Conservation (phyloP, 805 yeast genomes). For the Candida koratica region DNA sequence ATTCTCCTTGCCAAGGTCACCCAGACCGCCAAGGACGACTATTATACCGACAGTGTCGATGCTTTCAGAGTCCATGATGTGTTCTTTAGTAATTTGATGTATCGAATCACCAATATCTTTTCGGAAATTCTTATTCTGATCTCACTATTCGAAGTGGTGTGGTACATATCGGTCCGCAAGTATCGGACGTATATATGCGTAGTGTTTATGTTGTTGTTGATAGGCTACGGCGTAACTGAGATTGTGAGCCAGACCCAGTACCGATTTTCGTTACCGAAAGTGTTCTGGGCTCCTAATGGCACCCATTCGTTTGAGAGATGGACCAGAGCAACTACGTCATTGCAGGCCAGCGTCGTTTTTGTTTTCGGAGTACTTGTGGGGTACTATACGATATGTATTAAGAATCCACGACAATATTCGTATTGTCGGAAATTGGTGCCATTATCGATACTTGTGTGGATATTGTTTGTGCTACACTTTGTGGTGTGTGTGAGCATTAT, state of each 20-base stretch:
- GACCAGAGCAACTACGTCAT: constrained; percentile 23
- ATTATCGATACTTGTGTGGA: constrained; percentile 43
- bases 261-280: constrained; percentile 1
- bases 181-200: constrained; percentile 4
- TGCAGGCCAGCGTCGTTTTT: constrained; percentile 23
- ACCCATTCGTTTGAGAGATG: constrained; percentile 13
- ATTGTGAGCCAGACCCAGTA: constrained; percentile 9
- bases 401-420: constrained; percentile 38
- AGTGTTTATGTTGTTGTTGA: constrained; percentile 5
- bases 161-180: constrained; percentile 6
- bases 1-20: constrained; percentile 47
- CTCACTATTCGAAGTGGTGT: constrained; percentile 53
- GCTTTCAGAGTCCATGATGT: constrained; percentile 35
- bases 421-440: constrained; percentile 46
- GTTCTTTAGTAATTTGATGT: constrained; percentile 35
- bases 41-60: constrained; percentile 51
- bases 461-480: constrained; percentile 38
- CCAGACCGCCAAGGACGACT: constrained; percentile 46
- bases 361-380: constrained; percentile 34
- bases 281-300: background rate
- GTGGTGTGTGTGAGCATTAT: constrained; percentile 23
- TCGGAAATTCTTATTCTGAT: constrained; percentile 43
- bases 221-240: constrained; percentile 5
- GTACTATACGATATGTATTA: constrained; percentile 35
- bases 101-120: constrained; percentile 38